Conservation (phyloP, 352 stramenopile genomes). For the Globisporangium irregulare region DNA sequence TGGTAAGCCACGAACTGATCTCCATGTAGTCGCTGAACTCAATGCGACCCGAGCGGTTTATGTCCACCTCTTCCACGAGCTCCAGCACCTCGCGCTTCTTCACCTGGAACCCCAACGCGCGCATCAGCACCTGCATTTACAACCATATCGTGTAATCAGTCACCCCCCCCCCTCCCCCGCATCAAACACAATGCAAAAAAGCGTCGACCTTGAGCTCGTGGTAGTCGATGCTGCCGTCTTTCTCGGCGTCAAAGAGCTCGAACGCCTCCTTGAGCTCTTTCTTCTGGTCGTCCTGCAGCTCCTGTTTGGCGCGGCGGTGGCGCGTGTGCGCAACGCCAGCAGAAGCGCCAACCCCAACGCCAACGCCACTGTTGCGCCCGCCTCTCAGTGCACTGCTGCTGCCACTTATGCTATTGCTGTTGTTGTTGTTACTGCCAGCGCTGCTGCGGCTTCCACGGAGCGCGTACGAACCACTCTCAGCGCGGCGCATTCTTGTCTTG, state of each 20-base stretch:
- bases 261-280: conserved; percentile 92
- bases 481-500: conserved; percentile 10
- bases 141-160: not conserved
- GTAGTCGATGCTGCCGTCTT: conserved; percentile 88
- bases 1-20: conserved; percentile 61
- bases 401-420: not conserved
- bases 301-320: conserved; percentile 52
- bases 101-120: conserved; percentile 91
- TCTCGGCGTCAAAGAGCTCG: conserved; percentile 92
- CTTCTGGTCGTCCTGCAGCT: conserved; percentile 81
- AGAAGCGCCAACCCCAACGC: not conserved
- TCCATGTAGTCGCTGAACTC: conserved; percentile 91
- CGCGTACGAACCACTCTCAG: not conserved
- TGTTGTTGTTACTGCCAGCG: conserved; percentile 1
- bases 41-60: conserved; percentile 78
- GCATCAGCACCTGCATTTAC: conserved; percentile 71
- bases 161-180: not conserved
- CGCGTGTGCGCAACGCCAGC: conserved; percentile 11
- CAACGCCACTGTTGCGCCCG: not conserved
- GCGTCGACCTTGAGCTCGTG: conserved; percentile 86
- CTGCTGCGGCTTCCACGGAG: conserved; percentile 4
- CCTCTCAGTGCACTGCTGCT: not conserved
- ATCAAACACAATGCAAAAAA: too few relatives aligned
- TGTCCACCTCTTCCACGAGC: conserved; percentile 89
- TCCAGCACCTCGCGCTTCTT: conserved; percentile 87